Conservation (phyloP, 169 alveolate genomes). For the Amoebophrya sp. region DNA sequence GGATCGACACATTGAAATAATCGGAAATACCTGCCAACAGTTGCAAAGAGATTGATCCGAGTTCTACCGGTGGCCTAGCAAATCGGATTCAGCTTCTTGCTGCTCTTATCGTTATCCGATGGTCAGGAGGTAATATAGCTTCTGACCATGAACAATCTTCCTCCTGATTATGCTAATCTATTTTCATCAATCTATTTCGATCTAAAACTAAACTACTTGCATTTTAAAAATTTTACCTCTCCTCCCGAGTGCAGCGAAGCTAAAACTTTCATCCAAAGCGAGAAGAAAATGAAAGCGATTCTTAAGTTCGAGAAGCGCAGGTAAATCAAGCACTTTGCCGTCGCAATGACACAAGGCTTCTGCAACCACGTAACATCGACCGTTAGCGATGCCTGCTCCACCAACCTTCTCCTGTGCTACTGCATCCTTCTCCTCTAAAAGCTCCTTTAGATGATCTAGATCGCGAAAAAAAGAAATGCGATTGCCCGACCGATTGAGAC, state of each 20-base stretch:
- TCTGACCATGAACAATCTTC: too few species aligned
- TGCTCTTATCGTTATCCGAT: too few species aligned
- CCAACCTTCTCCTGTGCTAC: too few species aligned
- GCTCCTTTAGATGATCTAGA: background rate
- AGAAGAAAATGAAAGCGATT: background rate
- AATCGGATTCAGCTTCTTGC: too few species aligned
- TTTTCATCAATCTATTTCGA: too few species aligned
- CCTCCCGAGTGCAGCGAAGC: slow-evolving; percentile 9
- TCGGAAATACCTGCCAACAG: too few species aligned
- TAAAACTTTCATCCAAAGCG: background rate
- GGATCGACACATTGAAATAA: background rate
- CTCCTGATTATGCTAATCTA: too few species aligned
- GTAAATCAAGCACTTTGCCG: background rate
- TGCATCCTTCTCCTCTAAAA: background rate
- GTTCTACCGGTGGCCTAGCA: too few species aligned
- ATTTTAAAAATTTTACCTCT: too few species aligned
- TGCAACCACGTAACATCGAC: background rate
- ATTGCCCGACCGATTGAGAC: background rate
- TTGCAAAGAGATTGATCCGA: too few species aligned
- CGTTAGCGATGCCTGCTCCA: background rate
- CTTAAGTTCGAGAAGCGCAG: background rate
- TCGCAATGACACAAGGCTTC: background rate
- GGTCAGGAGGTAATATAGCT: too few species aligned
- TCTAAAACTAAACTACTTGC: too few species aligned
- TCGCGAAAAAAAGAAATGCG: background rate